phyloP scores from a whole-genome alignment of 805 yeast genomes.

The Saturnispora quitensis region DNA sequence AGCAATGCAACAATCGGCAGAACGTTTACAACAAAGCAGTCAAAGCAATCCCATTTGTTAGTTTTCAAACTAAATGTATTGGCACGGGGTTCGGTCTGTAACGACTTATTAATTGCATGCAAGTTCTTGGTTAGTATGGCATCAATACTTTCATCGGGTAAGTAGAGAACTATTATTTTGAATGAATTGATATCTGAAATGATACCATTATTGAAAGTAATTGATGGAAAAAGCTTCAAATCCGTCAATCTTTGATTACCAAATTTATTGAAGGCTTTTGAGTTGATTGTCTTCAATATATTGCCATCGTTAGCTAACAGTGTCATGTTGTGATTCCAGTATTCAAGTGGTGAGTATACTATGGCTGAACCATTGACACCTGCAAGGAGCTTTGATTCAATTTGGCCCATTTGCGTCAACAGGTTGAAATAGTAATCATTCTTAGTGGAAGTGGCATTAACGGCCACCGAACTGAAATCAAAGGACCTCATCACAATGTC shows the following conservation, averaged over 20 bases:
- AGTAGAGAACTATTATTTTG: not conserved
- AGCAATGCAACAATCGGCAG: conserved; percentile 17
- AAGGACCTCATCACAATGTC: conserved; percentile 3
- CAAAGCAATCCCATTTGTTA: not conserved
- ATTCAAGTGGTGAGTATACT: conserved; percentile 32
- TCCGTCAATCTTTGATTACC: not conserved
- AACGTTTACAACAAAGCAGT: not conserved
- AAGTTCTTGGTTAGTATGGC: not conserved
- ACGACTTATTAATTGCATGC: not conserved
- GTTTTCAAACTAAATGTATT: not conserved
- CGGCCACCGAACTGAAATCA: not conserved
- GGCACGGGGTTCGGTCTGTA: not conserved
- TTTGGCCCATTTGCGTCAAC: not conserved
- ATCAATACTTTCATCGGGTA: not conserved
- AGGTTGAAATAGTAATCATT: not conserved
- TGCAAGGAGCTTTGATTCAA: conserved; percentile 3
- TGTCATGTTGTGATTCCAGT: conserved; percentile 32
- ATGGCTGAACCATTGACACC: conserved; percentile 1
- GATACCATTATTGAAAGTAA: not conserved
- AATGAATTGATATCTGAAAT: not conserved
- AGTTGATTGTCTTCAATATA: conserved; percentile 33
- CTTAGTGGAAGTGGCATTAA: not conserved
- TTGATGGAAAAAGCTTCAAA: not conserved
- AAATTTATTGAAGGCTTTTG: conserved; percentile 9
- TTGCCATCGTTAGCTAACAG: conserved; percentile 26